Evolutionary conservation across 257 asterid species (phyloP).

Genomic region (Rauvolfia tetraphylla): DNA sequence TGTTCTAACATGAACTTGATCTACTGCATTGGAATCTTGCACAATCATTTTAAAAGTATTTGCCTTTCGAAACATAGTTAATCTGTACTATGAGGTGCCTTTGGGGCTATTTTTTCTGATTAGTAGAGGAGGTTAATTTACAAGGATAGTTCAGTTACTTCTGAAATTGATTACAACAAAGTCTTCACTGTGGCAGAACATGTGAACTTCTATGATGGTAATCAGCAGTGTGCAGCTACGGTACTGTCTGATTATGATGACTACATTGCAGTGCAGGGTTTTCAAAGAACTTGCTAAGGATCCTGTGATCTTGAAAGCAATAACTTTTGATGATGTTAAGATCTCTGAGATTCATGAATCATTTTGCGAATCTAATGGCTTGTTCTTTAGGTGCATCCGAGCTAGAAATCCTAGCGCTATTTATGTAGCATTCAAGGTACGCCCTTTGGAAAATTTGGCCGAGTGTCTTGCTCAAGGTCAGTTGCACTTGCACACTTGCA

Average conservation of each 20-base stretch:
- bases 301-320: constrained; percentile 20
- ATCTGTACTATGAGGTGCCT: too few species aligned
- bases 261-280: constrained; percentile 28
- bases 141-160: too few species aligned
- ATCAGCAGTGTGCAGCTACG: background rate
- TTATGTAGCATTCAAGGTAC: constrained; percentile 15
- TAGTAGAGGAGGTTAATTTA: too few species aligned
- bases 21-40: too few species aligned
- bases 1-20: too few species aligned
- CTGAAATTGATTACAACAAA: too few species aligned
- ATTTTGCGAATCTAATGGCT: constrained; percentile 24
- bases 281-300: constrained; percentile 31
- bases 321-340: constrained; percentile 15
- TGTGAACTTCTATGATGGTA: background rate
- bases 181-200: background rate
- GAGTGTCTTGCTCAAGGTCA: background rate
- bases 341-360: constrained; percentile 23
- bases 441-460: background rate
- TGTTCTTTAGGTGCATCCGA: constrained; percentile 25
- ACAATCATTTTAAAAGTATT: too few species aligned
- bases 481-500: constrained; percentile 6
- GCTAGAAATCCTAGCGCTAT: constrained; percentile 19
- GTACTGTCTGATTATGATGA: constrained; percentile 12
- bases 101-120: too few species aligned
- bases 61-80: too few species aligned